Evolutionary conservation across 31 red algal species (phyloP), one percentile per base, ranked within the genome.

Genomic region (Asparagopsis taxiformis): DNA sequence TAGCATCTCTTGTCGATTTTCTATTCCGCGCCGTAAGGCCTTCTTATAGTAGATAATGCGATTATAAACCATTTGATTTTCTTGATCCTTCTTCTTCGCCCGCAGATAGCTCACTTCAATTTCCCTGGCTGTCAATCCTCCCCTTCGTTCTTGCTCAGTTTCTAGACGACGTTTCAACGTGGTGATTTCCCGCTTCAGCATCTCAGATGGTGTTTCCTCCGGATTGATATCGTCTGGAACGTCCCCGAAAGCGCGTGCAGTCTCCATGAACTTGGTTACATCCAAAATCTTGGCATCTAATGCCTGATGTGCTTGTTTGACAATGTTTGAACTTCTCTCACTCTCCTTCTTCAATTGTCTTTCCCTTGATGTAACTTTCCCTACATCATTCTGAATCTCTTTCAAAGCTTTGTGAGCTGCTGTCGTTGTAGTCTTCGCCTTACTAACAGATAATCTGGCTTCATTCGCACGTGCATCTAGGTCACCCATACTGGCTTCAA

Each of bases 21-120:
- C 53, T 13, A 96, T 53, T 16, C 88, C 79, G 28, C 56, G 24
- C 22, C 36, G 37, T 7, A 96, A 62, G 20, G 68, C 55, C 37
- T 79, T 52, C 16, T 64, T 38, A n/a, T 77, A 65, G 22, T 77
- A 30, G 17, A 41, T 43, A 0, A 97, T 70, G 1, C 63, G 15
- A 1, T 6, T 62, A 15, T 64, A 24, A 3, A 31, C n/a, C 34
- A 32, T 55, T 43, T 67, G 62, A 26, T 88, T 93, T 22, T 51
- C 43, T 21, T 80, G 65, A 36, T 88, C 34, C 31, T 75, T 48
- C 54, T 74, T 71, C 16, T 80, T 64, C 0, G 87, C 87, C 16
- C 67, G 35, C 43, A 85, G 38, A 46, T 78, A 91, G 22, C 80
- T 73, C 20, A 55, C 60, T 61, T 94, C 91, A 60, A 94, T 86